phyloP scores from a whole-genome alignment of 352 stramenopile genomes.

The Pythium periplocum region DNA sequence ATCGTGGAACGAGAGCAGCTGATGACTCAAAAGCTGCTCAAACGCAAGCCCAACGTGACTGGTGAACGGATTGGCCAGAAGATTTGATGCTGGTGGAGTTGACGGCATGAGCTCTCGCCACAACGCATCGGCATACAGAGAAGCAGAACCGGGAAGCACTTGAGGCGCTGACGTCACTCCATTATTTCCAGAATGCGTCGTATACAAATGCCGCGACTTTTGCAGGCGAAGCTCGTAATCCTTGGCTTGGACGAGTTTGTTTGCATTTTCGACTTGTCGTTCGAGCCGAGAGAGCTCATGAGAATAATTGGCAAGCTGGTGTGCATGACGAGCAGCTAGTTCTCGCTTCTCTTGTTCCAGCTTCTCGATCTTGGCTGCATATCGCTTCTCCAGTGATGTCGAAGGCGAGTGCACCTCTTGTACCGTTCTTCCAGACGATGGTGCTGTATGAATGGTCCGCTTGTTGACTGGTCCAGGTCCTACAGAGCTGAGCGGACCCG shows the following conservation, averaged over 20 bases:
- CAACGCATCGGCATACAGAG: conserved; percentile 40
- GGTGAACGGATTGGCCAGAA: conserved; percentile 26
- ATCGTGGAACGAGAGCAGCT: conserved; percentile 44
- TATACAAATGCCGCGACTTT: conserved; percentile 49
- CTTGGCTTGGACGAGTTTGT: conserved; percentile 39
- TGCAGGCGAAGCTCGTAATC: conserved; percentile 55
- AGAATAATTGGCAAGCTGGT: conserved; percentile 64
- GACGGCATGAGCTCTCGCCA: conserved; percentile 42
- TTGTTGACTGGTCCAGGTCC: too few species aligned
- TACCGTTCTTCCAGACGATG: too few species aligned
- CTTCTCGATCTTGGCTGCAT: conserved; percentile 17
- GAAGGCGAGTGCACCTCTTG: too few species aligned
- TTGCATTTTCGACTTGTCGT: conserved; percentile 52
- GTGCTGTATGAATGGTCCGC: too few species aligned
- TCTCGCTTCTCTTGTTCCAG: conserved; percentile 51
- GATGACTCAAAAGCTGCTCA: conserved; percentile 47
- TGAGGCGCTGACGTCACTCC: background rate
- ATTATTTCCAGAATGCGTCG: background rate
- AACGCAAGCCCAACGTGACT: conserved; percentile 55
- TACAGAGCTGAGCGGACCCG: too few species aligned
- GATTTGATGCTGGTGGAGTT: conserved; percentile 8
- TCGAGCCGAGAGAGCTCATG: conserved; percentile 65
- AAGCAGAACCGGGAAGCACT: background rate
- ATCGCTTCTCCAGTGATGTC: too few species aligned
- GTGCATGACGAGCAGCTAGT: conserved; percentile 32